Percentiles rank a stretch among this genome's conserved stretches.
phyloP scores from a whole-genome alignment of 495 filamentous ascomycete species.

The Aspergillus panamensis region DNA sequence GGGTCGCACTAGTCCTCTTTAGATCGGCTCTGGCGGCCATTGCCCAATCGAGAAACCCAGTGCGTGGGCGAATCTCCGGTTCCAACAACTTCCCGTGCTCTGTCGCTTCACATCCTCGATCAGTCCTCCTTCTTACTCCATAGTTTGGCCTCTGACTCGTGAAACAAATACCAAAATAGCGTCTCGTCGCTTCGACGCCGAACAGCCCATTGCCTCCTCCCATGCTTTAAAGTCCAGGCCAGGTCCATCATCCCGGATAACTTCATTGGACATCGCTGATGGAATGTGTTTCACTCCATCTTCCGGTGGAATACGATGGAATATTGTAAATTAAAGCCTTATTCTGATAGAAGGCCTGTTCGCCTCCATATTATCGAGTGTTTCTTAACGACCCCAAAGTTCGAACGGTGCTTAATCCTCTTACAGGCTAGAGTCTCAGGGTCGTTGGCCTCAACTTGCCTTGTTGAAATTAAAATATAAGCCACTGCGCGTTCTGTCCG shows the following conservation, averaged over 20 bases:
- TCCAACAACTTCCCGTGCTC: background rate
- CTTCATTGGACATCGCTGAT: conserved; percentile 15
- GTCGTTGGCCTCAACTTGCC: background rate
- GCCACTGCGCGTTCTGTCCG: background rate
- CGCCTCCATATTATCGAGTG: background rate
- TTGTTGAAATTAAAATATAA: background rate
- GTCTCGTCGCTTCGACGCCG: background rate
- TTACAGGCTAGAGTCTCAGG: background rate
- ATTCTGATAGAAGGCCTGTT: background rate
- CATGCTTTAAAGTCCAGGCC: background rate
- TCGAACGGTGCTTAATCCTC: background rate
- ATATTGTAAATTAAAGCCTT: background rate
- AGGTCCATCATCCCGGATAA: conserved; percentile 3
- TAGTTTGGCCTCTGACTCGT: background rate
- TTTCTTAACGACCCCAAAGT: background rate
- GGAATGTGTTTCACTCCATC: conserved; percentile 18
- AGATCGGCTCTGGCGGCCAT: background rate
- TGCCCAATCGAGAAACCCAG: background rate
- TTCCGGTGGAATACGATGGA: conserved; percentile 12
- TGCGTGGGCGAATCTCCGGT: background rate
- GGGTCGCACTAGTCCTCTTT: background rate
- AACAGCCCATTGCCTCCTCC: background rate
- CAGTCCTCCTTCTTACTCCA: background rate
- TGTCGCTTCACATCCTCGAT: too few relatives aligned
- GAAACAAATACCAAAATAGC: background rate